Percentiles rank a stretch among this genome's conserved stretches.
Conservation (phyloP, 441 rosid genomes). For the Gossypium gossypioides region DNA sequence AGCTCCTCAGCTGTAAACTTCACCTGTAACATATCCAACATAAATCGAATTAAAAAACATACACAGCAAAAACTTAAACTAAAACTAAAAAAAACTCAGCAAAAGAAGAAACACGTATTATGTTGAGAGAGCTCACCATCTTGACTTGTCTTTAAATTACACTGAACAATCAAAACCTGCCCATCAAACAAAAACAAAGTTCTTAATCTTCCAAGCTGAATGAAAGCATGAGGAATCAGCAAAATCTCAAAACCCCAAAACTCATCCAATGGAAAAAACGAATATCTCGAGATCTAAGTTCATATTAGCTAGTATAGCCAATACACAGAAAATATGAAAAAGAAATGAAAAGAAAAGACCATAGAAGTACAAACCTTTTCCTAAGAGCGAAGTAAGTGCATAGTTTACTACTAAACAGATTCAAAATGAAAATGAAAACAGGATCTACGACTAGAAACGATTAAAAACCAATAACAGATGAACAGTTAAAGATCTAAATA, state of each 20-base stretch:
- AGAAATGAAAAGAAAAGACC: neutral
- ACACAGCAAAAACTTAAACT: too few species aligned
- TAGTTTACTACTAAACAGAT: neutral
- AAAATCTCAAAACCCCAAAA: neutral
- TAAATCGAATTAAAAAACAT: neutral
- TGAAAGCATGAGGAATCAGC: neutral
- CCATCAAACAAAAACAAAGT: neutral
- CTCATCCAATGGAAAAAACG: neutral
- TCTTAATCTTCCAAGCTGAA: neutral
- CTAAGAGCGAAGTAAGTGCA: neutral
- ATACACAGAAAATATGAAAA: neutral
- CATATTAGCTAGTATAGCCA: neutral
- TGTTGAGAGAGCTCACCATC: slow-evolving; percentile 28
- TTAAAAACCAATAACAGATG: neutral
- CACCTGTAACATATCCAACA: slow-evolving; percentile 39
- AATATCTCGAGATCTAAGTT: neutral
- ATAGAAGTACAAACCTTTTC: neutral
- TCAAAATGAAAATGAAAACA: neutral
- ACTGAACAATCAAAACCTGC: slow-evolving; percentile 2
- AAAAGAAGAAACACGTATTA: neutral
- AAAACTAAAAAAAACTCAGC: neutral
- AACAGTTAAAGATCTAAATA: neutral
- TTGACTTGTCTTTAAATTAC: slow-evolving; percentile 21
- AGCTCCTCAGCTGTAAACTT: slow-evolving; percentile 89
- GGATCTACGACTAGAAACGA: neutral